Percentiles rank a stretch among this genome's conserved stretches.
Conservation (phyloP, 2,329 filamentous ascomycete species). For the Diaporthe citrichinensis region DNA sequence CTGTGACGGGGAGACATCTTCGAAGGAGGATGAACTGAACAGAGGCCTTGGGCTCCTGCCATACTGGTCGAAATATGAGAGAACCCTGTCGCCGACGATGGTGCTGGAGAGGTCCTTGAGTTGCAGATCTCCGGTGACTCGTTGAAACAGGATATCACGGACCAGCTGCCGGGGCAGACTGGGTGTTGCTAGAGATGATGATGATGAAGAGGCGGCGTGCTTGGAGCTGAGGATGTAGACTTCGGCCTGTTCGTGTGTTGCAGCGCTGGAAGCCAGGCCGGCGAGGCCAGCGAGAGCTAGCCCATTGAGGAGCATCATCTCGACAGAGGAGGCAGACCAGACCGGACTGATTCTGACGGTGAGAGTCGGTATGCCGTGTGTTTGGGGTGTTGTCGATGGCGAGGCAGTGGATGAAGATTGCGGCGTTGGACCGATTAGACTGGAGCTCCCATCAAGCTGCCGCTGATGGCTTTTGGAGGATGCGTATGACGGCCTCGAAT, state of each 20-base stretch:
- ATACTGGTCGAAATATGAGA: slow-evolving; percentile 72
- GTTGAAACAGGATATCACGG: slow-evolving; percentile 71
- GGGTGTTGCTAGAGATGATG: slow-evolving; percentile 59
- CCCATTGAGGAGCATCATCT: slow-evolving; percentile 51
- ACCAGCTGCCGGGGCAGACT: slow-evolving; percentile 61
- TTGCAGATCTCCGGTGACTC: slow-evolving; percentile 63
- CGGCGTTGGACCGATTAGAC: slow-evolving; percentile 20
- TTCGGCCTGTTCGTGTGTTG: slow-evolving; percentile 59
- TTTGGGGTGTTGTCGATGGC: slow-evolving; percentile 11
- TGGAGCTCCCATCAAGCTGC: slow-evolving; percentile 37
- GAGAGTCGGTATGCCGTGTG: background rate
- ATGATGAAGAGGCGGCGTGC: slow-evolving; percentile 49
- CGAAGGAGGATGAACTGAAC: slow-evolving; percentile 58
- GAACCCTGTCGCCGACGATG: slow-evolving; percentile 61
- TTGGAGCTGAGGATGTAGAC: slow-evolving; percentile 66
- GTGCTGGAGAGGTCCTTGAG: slow-evolving; percentile 63
- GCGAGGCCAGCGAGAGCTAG: slow-evolving; percentile 50
- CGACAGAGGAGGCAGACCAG: background rate
- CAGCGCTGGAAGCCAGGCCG: slow-evolving; percentile 50
- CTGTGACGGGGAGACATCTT: slow-evolving; percentile 60
- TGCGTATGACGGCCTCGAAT: slow-evolving; percentile 37
- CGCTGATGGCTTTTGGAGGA: slow-evolving; percentile 33
- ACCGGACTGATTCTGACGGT: slow-evolving; percentile 10
- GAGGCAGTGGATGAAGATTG: slow-evolving; percentile 30
- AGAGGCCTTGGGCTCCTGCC: slow-evolving; percentile 67